These are phyloP conservation scores for Ananas comosus DNA, from an alignment of 176 grass and related monocot species.

Conservation along the genomic window DNA sequence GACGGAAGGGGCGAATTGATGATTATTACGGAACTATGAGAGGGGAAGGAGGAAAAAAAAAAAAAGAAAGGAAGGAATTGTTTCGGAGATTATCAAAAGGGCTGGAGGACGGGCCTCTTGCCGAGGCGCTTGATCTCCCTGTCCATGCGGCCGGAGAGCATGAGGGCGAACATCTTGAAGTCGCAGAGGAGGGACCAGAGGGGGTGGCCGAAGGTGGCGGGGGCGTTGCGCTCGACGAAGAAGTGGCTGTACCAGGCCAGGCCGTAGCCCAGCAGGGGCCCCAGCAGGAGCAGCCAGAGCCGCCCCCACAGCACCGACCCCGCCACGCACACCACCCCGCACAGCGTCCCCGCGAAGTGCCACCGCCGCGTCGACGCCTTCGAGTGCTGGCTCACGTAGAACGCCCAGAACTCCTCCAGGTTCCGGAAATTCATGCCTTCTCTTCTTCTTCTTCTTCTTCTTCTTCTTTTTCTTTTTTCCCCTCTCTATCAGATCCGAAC, in stretches of 20 bases:
- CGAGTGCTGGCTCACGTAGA: constrained; percentile 81
- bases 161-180: constrained; percentile 57
- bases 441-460: background rate
- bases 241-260: constrained; percentile 92
- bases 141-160: constrained; percentile 61
- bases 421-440: constrained; percentile 33
- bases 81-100: constrained; percentile 5
- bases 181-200: constrained; percentile 78
- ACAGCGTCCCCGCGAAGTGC: constrained; percentile 65
- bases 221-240: constrained; percentile 69
- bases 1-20: too few relatives aligned
- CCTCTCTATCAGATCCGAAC: background rate
- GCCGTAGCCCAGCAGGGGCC: constrained; percentile 46
- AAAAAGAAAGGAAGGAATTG: too few relatives aligned
- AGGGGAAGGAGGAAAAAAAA: too few relatives aligned
- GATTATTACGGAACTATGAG: too few relatives aligned
- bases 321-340: constrained; percentile 33
- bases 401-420: constrained; percentile 77
- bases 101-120: constrained; percentile 18
- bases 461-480: too few relatives aligned
- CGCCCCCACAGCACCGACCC: constrained; percentile 39
- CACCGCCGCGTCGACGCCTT: constrained; percentile 57
- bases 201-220: constrained; percentile 62
- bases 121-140: constrained; percentile 52
- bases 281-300: constrained; percentile 29